These are phyloP conservation scores for Deakozyma indianensis DNA, from an alignment of 805 yeast genomes.

Conservation along the genomic window DNA sequence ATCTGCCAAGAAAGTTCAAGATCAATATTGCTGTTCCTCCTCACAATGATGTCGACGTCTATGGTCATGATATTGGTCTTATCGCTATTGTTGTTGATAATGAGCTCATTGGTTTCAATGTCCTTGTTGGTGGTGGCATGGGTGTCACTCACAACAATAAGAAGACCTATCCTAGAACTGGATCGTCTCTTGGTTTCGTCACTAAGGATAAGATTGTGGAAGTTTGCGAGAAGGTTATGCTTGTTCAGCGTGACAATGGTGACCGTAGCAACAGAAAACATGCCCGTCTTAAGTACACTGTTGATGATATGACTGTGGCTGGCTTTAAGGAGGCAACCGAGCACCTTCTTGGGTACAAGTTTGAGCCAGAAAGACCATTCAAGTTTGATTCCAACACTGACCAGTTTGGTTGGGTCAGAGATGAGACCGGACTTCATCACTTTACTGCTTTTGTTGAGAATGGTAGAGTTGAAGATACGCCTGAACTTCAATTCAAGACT, in stretches of 20 bases:
- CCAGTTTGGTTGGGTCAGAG: conserved; percentile 86
- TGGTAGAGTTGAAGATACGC: conserved; percentile 90
- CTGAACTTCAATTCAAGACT: conserved; percentile 76
- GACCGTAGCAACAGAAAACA: conserved; percentile 94
- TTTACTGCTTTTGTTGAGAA: conserved; percentile 91
- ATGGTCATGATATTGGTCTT: conserved; percentile 88
- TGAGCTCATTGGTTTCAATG: conserved; percentile 66
- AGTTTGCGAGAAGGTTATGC: conserved; percentile 83
- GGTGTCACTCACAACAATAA: conserved; percentile 94
- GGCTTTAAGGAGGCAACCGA: conserved; percentile 70
- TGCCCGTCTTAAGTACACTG: conserved; percentile 92
- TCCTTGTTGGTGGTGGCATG: conserved; percentile 97
- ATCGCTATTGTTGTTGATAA: conserved; percentile 59
- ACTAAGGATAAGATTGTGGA: conserved; percentile 50
- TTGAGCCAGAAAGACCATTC: conserved; percentile 56
- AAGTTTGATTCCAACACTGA: conserved; percentile 80
- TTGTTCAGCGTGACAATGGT: conserved; percentile 89
- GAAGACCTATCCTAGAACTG: conserved; percentile 93
- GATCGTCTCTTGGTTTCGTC: conserved; percentile 72
- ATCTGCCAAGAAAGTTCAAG: conserved; percentile 92
- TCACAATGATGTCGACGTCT: conserved; percentile 90
- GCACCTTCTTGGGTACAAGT: conserved; percentile 62
- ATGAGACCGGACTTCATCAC: conserved; percentile 63
- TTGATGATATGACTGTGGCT: conserved; percentile 87
- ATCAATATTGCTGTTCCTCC: conserved; percentile 93